phyloP scores from a whole-genome alignment of 148 eudicot genomes.

The Nepenthes mirabilis region DNA sequence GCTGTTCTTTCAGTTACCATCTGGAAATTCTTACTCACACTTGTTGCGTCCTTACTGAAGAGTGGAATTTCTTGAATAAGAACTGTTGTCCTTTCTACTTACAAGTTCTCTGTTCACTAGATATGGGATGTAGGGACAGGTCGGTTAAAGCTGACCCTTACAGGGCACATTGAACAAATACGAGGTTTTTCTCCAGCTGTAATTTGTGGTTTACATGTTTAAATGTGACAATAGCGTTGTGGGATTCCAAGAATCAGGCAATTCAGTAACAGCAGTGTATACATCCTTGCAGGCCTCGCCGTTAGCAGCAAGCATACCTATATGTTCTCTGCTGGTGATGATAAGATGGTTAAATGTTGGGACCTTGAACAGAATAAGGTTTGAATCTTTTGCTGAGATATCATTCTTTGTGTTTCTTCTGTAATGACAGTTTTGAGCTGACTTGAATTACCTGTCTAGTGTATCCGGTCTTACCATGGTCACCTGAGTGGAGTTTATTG shows the following conservation, averaged over 20 bases:
- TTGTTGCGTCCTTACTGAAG: background rate
- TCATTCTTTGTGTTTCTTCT: background rate
- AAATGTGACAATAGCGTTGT: background rate
- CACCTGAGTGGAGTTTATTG: constrained; percentile 97
- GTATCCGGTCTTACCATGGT: constrained; percentile 93
- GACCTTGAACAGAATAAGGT: constrained; percentile 99
- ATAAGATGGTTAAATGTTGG: constrained; percentile 99
- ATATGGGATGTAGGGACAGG: constrained; percentile 96
- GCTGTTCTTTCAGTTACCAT: background rate
- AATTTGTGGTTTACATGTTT: background rate
- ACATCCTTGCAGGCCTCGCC: constrained; percentile 67
- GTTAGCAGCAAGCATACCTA: constrained; percentile 85
- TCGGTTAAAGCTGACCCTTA: constrained; percentile 74
- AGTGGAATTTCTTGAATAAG: too few species aligned
- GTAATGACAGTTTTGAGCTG: background rate
- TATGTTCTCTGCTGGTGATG: constrained; percentile 99
- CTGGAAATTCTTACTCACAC: background rate
- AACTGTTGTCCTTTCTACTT: too few species aligned
- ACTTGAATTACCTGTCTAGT: constrained; percentile 25
- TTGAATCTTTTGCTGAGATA: background rate
- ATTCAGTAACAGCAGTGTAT: background rate
- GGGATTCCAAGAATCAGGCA: background rate
- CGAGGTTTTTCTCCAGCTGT: constrained; percentile 46
- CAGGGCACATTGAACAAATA: constrained; percentile 97
- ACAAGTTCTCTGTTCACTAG: constrained; percentile 16